Evolutionary conservation across 2,329 filamentous ascomycete genomes (phyloP).

Genomic region (Verticillium nubilum): DNA sequence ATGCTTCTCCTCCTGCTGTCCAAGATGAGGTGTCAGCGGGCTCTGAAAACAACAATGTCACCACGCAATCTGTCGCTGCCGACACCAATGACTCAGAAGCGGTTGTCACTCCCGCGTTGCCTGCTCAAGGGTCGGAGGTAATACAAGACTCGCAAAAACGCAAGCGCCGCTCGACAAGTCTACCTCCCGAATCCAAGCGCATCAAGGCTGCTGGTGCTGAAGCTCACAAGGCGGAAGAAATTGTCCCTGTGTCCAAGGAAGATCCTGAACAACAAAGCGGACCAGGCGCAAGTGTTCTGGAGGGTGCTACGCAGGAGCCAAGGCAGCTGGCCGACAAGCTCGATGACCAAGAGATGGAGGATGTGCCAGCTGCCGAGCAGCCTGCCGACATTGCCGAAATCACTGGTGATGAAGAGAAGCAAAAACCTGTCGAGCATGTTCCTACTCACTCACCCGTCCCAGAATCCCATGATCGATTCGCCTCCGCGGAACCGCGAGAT

Average conservation of each 20-base stretch:
- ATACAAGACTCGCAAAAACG: conserved; percentile 56
- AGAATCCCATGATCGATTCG: neutral
- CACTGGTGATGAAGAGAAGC: neutral
- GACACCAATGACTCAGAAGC: neutral
- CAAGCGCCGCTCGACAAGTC: conserved; percentile 61
- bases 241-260: neutral
- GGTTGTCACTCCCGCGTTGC: conserved; percentile 7
- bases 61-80: conserved; percentile 4
- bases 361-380: neutral
- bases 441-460: neutral
- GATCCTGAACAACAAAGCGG: neutral
- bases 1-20: neutral
- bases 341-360: neutral
- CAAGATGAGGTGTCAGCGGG: neutral
- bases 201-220: conserved; percentile 28
- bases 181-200: conserved; percentile 52
- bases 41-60: neutral
- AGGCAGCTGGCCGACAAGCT: neutral
- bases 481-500: neutral
- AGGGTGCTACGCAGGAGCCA: neutral
- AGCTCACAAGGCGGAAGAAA: neutral
- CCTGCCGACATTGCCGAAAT: neutral
- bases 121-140: conserved; percentile 4
- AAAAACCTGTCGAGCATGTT: neutral
- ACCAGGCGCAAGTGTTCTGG: neutral